Conservation (phyloP, 1,284 basidiomycete genomes). For the Ustilago esculenta region DNA sequence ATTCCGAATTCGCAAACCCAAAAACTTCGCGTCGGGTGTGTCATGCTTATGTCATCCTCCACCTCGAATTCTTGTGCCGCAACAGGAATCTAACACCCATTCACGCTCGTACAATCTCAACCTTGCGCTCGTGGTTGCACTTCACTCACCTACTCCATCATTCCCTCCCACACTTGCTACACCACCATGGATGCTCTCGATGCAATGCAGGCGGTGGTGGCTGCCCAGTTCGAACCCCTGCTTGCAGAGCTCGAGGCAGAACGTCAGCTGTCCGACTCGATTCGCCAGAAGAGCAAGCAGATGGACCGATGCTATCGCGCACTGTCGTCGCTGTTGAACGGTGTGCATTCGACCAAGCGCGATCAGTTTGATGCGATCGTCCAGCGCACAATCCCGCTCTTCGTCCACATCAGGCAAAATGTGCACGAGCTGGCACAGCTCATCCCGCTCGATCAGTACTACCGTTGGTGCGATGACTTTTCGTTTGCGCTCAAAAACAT, state of each 20-base stretch:
- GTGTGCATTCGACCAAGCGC: constrained; percentile 40
- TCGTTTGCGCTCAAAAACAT: constrained; percentile 21
- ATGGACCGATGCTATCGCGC: constrained; percentile 40
- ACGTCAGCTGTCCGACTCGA: constrained; percentile 29
- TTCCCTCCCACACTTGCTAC: not conserved
- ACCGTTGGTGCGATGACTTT: constrained; percentile 42
- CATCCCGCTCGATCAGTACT: constrained; percentile 34
- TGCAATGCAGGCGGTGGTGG: not conserved
- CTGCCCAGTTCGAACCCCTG: constrained; percentile 35
- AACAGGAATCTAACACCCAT: no score
- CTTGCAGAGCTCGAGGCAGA: constrained; percentile 48
- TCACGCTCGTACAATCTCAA: no score
- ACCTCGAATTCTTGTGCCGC: no score
- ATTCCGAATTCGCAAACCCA: no score
- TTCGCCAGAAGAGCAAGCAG: constrained; percentile 50
- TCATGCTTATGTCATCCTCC: constrained; percentile 2
- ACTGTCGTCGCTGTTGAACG: constrained; percentile 36
- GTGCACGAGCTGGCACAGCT: constrained; percentile 12
- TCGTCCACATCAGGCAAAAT: not conserved
- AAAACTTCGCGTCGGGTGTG: no score
- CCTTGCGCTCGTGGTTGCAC: no score
- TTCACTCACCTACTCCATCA: constrained; percentile 22
- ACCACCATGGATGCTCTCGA: no score
- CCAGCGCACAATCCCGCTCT: not conserved
- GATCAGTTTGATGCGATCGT: constrained; percentile 8